Conservation (phyloP, 805 yeast genomes). For the Suhomyces canberraensis region DNA sequence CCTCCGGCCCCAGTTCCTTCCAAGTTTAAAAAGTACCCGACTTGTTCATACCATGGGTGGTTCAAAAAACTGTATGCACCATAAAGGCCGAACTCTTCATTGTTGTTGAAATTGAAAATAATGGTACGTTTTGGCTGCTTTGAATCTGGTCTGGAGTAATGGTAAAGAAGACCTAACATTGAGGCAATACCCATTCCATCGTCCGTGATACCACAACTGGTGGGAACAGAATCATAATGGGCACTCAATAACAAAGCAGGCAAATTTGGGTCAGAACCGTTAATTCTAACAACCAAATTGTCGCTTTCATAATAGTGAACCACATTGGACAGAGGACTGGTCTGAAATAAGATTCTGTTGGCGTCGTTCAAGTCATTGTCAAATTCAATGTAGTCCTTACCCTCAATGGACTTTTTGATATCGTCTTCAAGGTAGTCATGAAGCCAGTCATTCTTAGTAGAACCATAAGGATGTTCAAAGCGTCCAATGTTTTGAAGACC, state of each 20-base stretch:
- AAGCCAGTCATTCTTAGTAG: conserved; percentile 72
- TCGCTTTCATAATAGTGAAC: conserved; percentile 79
- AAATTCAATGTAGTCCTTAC: conserved; percentile 30
- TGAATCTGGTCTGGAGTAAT: conserved; percentile 30
- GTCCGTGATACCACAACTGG: conserved; percentile 85
- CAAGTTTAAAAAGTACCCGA: conserved; percentile 67
- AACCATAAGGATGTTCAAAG: conserved; percentile 73
- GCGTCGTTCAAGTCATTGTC: conserved; percentile 41
- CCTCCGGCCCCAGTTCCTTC: conserved; percentile 96
- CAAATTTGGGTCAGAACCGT: conserved; percentile 55
- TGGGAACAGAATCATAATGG: conserved; percentile 87
- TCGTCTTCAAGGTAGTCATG: conserved; percentile 57
- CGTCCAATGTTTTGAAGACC: conserved; percentile 68
- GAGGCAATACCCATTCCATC: conserved; percentile 89
- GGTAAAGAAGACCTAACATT: conserved; percentile 63
- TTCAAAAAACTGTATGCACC: conserved; percentile 75
- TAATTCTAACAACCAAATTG: conserved; percentile 71
- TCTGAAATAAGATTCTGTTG: conserved; percentile 49
- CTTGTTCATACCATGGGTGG: conserved; percentile 68
- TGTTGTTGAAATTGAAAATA: conserved; percentile 80
- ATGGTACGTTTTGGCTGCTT: conserved; percentile 67
- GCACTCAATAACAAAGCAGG: conserved; percentile 77
- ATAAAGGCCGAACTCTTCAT: conserved; percentile 83
- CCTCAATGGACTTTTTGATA: conserved; percentile 27
- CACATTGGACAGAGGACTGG: conserved; percentile 42